A percentile compares a stretch with the other conserved stretches of the same genome.
phyloP scores from a whole-genome alignment of 345 rosid species.

The Eucalyptus victrix region DNA sequence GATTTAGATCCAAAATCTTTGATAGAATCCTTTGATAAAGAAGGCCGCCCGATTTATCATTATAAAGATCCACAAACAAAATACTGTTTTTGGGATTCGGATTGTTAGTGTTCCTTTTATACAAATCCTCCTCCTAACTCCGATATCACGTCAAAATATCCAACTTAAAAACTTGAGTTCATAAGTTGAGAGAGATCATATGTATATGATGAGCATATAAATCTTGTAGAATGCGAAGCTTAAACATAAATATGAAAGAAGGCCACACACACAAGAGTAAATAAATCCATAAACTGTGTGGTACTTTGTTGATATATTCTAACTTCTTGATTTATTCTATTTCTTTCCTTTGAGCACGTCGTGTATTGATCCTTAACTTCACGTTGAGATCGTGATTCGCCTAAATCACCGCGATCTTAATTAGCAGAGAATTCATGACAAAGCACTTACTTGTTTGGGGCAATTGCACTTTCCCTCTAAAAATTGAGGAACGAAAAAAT shows the following conservation, averaged over 20 bases:
- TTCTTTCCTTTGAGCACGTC: not conserved
- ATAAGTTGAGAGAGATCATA: accelerated
- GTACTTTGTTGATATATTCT: too few relatives aligned
- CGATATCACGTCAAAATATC: accelerated
- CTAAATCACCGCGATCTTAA: not conserved
- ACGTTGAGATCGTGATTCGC: not conserved
- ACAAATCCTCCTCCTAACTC: not conserved
- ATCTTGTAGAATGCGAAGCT: too few relatives aligned
- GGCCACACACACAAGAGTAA: not conserved
- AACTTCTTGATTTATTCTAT: not conserved
- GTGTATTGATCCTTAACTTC: not conserved
- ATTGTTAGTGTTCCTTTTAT: not conserved
- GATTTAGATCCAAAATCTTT: not conserved
- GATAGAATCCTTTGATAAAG: not conserved
- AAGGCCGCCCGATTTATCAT: not conserved
- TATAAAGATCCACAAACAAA: not conserved
- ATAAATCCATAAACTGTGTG: not conserved
- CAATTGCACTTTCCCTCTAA: not conserved
- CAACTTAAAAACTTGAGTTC: not conserved
- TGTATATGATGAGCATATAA: not conserved
- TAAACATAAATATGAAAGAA: too few relatives aligned
- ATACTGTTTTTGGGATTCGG: not conserved
- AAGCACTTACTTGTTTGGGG: not conserved
- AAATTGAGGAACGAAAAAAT: not conserved
- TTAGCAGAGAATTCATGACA: not conserved